Evolutionary conservation across 768 basidiomycete species (phyloP), one percentile per base, ranked within the genome.

Genomic region (Daedaleopsis sinensis): DNA sequence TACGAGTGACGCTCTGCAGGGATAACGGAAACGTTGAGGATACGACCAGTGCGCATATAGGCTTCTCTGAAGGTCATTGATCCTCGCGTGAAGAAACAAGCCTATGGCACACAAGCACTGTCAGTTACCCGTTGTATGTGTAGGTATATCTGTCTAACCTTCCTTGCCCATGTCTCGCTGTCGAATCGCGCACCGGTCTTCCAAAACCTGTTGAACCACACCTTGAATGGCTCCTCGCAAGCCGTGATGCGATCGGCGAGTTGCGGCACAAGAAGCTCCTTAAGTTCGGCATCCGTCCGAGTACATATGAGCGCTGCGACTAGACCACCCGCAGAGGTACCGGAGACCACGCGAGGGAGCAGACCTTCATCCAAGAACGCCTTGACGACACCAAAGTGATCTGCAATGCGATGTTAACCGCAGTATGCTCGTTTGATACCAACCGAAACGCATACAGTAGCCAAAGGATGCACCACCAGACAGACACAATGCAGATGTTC

Each of bases 391-490:
- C 96, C 96, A 70, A 91, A 85, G 70, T 94, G 93, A 72, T 94
- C 89, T 94, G 68, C 58, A 16, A 58, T 23, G 42, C 7, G 32
- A 53, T 24, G 48, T 24, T 27, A 23, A 48, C n/a, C 16, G 36
- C 42, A 18, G 4, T 10, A 44, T 5, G 19, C 6, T 7, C n/a
- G n/a, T 8, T 8, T 3, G 23, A 6, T 9, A 42, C 15, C 0
- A 38, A 27, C 24, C 43, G 15, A 18, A n/a, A 46, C 43, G 67
- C 86, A 70, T 74, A 89, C 94, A 98, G 72, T 96, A 97, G 10
- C 94, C 95, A 71, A 98, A 96, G 1, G 90, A 88, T 9, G 93
- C 97, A 7, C 97, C 96, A 16, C 97, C 97, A n/a, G 92, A 94
- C 12, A 99, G 82, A 73, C 96, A 98, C 5, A 99, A 77, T 0